Evolutionary conservation across 1,284 basidiomycete genomes (phyloP).

Genomic region (Rhizoctonia solani): DNA sequence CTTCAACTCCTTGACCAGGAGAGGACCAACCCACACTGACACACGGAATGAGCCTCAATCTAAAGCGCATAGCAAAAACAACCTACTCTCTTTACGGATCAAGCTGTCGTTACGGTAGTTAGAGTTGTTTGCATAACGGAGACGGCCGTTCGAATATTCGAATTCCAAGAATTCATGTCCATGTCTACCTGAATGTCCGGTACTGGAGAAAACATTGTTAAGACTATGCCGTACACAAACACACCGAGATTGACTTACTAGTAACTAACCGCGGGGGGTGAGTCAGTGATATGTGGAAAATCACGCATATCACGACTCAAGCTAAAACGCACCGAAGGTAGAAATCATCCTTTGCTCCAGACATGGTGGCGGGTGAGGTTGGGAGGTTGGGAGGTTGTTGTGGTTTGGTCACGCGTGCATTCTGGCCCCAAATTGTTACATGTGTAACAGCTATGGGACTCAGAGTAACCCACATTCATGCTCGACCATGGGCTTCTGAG

Average conservation of each 20-base stretch:
- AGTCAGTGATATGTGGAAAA: constrained; percentile 18
- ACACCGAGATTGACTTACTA: constrained; percentile 61
- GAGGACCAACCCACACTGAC: constrained; percentile 90
- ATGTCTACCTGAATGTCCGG: constrained; percentile 93
- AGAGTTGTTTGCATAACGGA: constrained; percentile 98
- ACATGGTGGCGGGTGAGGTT: constrained; percentile 33
- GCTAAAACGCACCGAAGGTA: constrained; percentile 70
- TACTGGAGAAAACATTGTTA: constrained; percentile 59
- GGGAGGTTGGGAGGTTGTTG: background rate
- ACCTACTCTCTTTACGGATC: constrained; percentile 96
- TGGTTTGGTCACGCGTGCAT: background rate
- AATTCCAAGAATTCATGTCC: constrained; percentile 99
- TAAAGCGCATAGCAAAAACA: constrained; percentile 12
- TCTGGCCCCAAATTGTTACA: background rate
- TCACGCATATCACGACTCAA: constrained; percentile 5
- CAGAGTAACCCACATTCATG: too few relatives aligned
- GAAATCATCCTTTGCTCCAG: constrained; percentile 63
- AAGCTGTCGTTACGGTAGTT: constrained; percentile 98
- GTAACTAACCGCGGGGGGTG: constrained; percentile 60
- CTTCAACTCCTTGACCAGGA: constrained; percentile 92
- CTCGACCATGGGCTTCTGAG: too few relatives aligned
- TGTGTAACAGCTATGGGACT: too few relatives aligned
- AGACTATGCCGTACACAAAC: background rate
- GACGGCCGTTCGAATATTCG: constrained; percentile 93
- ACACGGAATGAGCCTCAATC: constrained; percentile 17